Percentiles rank a stretch among this genome's conserved stretches.
Conservation (phyloP, 441 rosid genomes). For the Euphorbia neoarborescens region DNA sequence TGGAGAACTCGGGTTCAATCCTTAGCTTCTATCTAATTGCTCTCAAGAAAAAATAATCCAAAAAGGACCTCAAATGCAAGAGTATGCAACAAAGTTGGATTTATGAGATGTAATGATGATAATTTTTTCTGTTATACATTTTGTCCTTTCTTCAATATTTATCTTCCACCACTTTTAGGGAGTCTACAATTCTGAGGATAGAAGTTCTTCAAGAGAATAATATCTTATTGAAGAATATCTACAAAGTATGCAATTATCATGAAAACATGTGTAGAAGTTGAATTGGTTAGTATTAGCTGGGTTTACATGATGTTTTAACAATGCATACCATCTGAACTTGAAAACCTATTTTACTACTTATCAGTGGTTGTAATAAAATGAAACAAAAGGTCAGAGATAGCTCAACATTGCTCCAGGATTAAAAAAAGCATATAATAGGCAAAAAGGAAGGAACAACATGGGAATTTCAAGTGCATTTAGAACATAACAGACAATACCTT, state of each 20-base stretch:
- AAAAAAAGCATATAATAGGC: background rate
- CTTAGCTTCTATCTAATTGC: no score
- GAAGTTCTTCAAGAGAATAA: background rate
- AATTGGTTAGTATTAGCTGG: background rate
- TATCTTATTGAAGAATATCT: background rate
- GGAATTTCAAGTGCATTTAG: conserved; percentile 2
- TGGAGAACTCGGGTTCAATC: no score
- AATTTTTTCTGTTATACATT: no score
- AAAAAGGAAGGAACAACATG: background rate
- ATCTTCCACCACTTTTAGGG: background rate
- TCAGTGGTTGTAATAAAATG: background rate
- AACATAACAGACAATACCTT: conserved; percentile 39
- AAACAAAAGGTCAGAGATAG: background rate
- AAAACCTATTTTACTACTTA: background rate
- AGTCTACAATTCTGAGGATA: background rate
- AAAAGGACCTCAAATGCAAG: no score
- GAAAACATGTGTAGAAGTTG: no score
- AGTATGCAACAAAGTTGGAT: no score
- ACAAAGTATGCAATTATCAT: no score
- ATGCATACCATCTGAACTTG: background rate
- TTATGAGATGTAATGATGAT: no score
- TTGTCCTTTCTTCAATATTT: background rate
- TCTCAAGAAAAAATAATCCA: no score
- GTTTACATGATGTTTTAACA: background rate
- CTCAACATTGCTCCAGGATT: background rate